Conservation (phyloP, 2,329 filamentous ascomycete genomes). For the Clarireedia hainanense region DNA sequence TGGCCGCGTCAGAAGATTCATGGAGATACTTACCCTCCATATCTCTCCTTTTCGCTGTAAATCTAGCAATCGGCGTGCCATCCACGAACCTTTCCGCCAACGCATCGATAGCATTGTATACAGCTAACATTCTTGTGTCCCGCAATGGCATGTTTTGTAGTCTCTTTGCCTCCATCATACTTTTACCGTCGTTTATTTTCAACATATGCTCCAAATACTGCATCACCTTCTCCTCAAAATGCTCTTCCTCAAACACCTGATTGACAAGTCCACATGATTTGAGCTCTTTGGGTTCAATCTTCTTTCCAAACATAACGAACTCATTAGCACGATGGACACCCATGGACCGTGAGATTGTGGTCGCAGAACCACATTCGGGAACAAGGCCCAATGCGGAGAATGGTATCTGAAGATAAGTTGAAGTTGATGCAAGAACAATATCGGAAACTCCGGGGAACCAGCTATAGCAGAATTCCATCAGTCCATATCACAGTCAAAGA, state of each 20-base stretch:
- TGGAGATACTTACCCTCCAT: slow-evolving; percentile 21
- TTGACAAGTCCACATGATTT: slow-evolving; percentile 39
- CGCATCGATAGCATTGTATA: slow-evolving; percentile 40
- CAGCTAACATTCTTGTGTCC: slow-evolving; percentile 37
- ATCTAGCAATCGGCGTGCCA: slow-evolving; percentile 37
- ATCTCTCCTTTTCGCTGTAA: slow-evolving; percentile 33
- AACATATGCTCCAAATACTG: slow-evolving; percentile 37
- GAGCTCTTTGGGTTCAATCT: slow-evolving; percentile 36
- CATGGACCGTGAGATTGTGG: slow-evolving; percentile 39
- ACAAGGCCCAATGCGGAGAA: slow-evolving; percentile 41
- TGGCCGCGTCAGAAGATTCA: background rate
- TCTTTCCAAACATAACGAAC: slow-evolving; percentile 43
- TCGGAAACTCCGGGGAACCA: slow-evolving; percentile 43
- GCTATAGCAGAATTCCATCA: background rate
- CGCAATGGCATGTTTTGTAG: slow-evolving; percentile 39
- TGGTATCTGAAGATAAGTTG: slow-evolving; percentile 40
- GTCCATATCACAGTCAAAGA: background rate
- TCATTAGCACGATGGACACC: slow-evolving; percentile 44
- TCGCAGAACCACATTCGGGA: slow-evolving; percentile 40
- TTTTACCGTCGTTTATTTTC: slow-evolving; percentile 39
- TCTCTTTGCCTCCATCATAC: slow-evolving; percentile 45
- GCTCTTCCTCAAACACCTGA: slow-evolving; percentile 34
- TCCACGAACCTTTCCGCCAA: slow-evolving; percentile 41
- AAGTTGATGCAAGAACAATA: slow-evolving; percentile 38
- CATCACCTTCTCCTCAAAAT: slow-evolving; percentile 35